Evolutionary conservation across 306 rosid species (phyloP).

Genomic region (Pyrus bretschneideri): DNA sequence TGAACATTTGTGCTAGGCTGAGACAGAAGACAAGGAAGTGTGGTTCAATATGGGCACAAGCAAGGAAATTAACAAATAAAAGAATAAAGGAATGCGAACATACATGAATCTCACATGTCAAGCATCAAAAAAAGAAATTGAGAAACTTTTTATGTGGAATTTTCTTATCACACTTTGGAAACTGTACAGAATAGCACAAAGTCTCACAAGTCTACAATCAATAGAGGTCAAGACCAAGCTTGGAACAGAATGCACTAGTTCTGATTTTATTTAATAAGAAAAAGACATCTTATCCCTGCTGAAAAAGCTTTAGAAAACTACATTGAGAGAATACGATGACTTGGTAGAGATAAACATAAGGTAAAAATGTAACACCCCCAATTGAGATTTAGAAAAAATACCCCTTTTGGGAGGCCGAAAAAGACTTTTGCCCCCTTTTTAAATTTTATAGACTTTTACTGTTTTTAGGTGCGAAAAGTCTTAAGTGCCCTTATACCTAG

Average conservation of each 20-base stretch:
- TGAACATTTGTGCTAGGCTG: slow-evolving; percentile 76
- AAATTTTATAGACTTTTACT: no score
- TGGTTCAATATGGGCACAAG: slow-evolving; percentile 1
- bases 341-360: background rate
- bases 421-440: no score
- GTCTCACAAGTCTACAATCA: background rate
- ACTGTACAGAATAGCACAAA: background rate
- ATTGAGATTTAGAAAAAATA: no score
- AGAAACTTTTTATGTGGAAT: background rate
- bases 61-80: background rate
- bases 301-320: background rate
- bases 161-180: background rate
- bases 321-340: background rate
- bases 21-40: slow-evolving; percentile 12
- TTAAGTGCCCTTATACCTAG: no score
- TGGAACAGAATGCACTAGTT: background rate
- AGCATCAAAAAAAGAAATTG: background rate
- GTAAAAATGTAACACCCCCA: background rate
- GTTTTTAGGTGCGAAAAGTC: no score
- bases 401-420: no score
- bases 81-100: background rate
- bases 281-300: background rate
- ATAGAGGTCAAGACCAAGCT: background rate
- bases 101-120: background rate
- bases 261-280: background rate